Percentiles rank a stretch among this genome's conserved stretches.
Conservation (phyloP, 208 protist species). For the Vickermania ingenoplastis region DNA sequence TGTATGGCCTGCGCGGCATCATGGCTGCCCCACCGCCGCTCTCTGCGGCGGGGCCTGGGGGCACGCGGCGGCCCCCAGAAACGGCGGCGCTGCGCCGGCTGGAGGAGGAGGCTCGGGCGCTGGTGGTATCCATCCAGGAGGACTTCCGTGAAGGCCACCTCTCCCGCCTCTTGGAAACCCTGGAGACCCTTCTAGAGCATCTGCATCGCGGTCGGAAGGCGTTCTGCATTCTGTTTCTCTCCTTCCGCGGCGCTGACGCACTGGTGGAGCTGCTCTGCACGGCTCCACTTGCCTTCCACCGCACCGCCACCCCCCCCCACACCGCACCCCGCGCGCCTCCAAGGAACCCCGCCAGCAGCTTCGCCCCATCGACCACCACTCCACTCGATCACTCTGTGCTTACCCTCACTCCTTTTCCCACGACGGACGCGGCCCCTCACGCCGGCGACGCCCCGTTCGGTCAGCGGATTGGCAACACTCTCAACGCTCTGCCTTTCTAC, state of each 20-base stretch:
- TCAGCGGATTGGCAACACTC: too few species aligned
- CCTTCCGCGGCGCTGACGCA: slow-evolving; percentile 53
- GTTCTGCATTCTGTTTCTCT: slow-evolving; percentile 31
- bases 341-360: too few species aligned
- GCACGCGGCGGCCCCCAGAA: neutral
- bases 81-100: neutral
- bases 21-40: neutral
- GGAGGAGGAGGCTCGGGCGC: neutral
- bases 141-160: neutral
- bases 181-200: neutral
- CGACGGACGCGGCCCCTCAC: too few species aligned
- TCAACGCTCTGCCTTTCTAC: too few species aligned
- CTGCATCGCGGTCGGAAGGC: neutral
- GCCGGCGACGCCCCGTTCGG: too few species aligned
- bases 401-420: too few species aligned
- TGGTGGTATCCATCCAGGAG: neutral
- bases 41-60: too few species aligned
- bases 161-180: neutral
- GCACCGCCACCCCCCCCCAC: too few species aligned
- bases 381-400: too few species aligned
- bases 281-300: slow-evolving; percentile 8
- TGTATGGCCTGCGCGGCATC: neutral
- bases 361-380: too few species aligned
- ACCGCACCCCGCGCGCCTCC: too few species aligned
- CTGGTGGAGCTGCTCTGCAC: slow-evolving; percentile 59